phyloP scores from a whole-genome alignment of 2,329 filamentous ascomycete species.

The Leptodontidium sp. region DNA sequence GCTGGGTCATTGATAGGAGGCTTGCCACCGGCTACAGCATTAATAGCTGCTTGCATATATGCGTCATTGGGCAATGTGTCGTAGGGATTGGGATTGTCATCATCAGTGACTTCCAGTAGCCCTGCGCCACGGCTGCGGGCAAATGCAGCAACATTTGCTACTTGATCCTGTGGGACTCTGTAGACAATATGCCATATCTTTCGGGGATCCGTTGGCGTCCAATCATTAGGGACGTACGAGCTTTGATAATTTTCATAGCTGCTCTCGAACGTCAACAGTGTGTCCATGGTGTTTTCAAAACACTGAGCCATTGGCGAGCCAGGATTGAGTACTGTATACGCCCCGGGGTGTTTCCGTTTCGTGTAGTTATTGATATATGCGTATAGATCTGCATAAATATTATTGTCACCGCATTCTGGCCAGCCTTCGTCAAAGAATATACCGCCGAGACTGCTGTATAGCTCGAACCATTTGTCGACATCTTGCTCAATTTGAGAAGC shows the following conservation, averaged over 20 bases:
- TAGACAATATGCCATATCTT: slow-evolving; percentile 49
- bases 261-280: slow-evolving; percentile 45
- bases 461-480: slow-evolving; percentile 41
- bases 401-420: slow-evolving; percentile 43
- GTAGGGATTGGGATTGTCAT: slow-evolving; percentile 25
- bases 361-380: slow-evolving; percentile 40
- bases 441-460: slow-evolving; percentile 40
- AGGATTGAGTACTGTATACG: slow-evolving; percentile 42
- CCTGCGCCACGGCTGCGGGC: slow-evolving; percentile 14
- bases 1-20: background rate
- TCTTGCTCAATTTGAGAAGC: slow-evolving; percentile 40
- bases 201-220: slow-evolving; percentile 43
- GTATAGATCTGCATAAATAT: slow-evolving; percentile 45
- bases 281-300: slow-evolving; percentile 47
- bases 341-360: slow-evolving; percentile 40
- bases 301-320: slow-evolving; percentile 40
- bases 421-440: slow-evolving; percentile 49
- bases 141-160: slow-evolving; percentile 18
- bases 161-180: slow-evolving; percentile 38
- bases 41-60: slow-evolving; percentile 29
- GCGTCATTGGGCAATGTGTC: slow-evolving; percentile 27
- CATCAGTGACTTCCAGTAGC: slow-evolving; percentile 13
- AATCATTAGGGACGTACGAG: slow-evolving; percentile 40
- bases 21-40: slow-evolving; percentile 19
- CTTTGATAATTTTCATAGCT: slow-evolving; percentile 42